Conservation (phyloP, 1,284 basidiomycete genomes). For the Cystobasidium pallidum region DNA sequence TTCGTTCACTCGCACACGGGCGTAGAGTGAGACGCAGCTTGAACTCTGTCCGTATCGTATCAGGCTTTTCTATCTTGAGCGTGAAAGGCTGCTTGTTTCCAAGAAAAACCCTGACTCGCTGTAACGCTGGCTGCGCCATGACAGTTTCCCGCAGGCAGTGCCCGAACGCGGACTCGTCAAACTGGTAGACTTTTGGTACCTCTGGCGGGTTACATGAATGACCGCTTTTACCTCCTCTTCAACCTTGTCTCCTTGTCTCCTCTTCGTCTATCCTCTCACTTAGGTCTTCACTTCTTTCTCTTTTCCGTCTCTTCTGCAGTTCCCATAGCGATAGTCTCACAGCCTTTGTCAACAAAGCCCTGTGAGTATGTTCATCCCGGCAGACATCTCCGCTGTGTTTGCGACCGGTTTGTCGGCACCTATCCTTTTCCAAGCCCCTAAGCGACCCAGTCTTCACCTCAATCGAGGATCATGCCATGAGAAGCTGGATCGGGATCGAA, state of each 20-base stretch:
- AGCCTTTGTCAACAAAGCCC: neutral
- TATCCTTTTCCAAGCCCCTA: neutral
- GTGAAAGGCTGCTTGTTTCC: too few relatives aligned
- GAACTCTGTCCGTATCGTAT: too few relatives aligned
- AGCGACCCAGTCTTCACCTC: neutral
- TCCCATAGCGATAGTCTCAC: neutral
- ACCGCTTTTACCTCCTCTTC: too few relatives aligned
- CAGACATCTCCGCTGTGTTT: neutral
- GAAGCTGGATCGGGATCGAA: conserved; percentile 34
- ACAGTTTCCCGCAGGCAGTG: neutral
- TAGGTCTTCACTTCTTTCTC: neutral
- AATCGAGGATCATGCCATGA: conserved; percentile 35
- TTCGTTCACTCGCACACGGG: too few relatives aligned
- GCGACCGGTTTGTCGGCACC: neutral
- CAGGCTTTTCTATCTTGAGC: too few relatives aligned
- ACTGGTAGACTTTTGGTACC: neutral
- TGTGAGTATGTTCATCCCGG: neutral
- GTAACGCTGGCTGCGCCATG: neutral
- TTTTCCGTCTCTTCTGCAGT: neutral
- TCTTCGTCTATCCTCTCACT: too few relatives aligned
- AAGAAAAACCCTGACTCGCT: neutral
- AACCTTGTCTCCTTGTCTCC: conserved; percentile 1
- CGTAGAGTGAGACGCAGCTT: too few relatives aligned
- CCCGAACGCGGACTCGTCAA: neutral
- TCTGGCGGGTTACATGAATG: neutral